Conservation (phyloP, 495 filamentous ascomycete species). For the Neurospora discreta region DNA sequence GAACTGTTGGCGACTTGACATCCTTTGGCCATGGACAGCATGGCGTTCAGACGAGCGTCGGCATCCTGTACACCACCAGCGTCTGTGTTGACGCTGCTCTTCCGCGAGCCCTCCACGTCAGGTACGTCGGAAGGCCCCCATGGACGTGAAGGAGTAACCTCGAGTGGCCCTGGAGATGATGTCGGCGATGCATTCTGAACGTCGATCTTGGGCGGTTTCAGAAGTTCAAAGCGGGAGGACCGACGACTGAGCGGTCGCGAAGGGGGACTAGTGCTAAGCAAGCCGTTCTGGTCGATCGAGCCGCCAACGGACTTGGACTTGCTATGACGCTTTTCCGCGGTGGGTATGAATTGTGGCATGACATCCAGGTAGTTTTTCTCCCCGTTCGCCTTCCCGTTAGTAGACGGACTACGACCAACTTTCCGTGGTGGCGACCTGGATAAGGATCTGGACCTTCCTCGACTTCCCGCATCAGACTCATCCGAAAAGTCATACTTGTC, state of each 20-base stretch:
- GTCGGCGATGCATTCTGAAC: slow-evolving; percentile 40
- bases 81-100: slow-evolving; percentile 9
- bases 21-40: slow-evolving; percentile 9
- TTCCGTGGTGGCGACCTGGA: slow-evolving; percentile 3
- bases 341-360: slow-evolving; percentile 28
- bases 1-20: slow-evolving; percentile 17
- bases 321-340: slow-evolving; percentile 6
- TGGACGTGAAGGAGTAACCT: slow-evolving; percentile 7
- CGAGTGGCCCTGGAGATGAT: slow-evolving; percentile 20
- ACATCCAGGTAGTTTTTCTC: slow-evolving; percentile 27
- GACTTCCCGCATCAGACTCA: slow-evolving; percentile 29
- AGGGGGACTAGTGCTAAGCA: slow-evolving; percentile 9
- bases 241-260: slow-evolving; percentile 25
- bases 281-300: background rate
- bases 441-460: slow-evolving; percentile 24
- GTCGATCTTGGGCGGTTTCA: slow-evolving; percentile 54
- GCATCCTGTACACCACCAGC: slow-evolving; percentile 8
- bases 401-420: slow-evolving; percentile 6
- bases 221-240: slow-evolving; percentile 39
- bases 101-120: slow-evolving; percentile 21
- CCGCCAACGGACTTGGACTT: slow-evolving; percentile 3
- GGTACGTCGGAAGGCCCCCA: slow-evolving; percentile 19
- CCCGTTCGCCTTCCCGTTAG: slow-evolving; percentile 18
- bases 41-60: slow-evolving; percentile 17
- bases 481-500: slow-evolving; percentile 23